These are phyloP conservation scores for Ogataea degrootiae DNA, from an alignment of 805 yeast species.

Conservation along the genomic window DNA sequence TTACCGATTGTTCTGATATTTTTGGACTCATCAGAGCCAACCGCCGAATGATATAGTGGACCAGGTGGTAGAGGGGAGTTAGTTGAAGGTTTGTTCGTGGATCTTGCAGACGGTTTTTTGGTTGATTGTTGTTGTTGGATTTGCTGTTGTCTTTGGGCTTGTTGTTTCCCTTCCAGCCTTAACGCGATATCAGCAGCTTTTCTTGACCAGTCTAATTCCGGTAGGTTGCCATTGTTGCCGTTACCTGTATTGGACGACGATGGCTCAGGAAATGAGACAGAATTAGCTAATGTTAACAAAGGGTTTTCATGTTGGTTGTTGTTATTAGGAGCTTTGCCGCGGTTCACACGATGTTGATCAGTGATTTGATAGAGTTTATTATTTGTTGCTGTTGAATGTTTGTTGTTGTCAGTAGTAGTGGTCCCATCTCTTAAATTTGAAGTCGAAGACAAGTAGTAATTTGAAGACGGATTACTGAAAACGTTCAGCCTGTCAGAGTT, in stretches of 20 bases:
- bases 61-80: too few relatives aligned
- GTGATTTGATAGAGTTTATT: background rate
- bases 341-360: too few relatives aligned
- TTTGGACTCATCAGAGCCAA: too few relatives aligned
- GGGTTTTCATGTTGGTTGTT: constrained; percentile 21
- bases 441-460: constrained; percentile 13
- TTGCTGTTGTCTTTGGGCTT: background rate
- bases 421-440: constrained; percentile 16
- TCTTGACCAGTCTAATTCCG: constrained; percentile 20
- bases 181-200: constrained; percentile 25
- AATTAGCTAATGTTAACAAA: constrained; percentile 27
- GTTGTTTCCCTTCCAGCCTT: constrained; percentile 4
- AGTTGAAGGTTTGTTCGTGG: background rate
- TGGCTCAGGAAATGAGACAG: constrained; percentile 9
- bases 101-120: background rate
- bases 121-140: background rate
- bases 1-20: too few relatives aligned
- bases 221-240: too few relatives aligned
- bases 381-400: background rate
- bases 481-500: constrained; percentile 2
- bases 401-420: background rate
- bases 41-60: too few relatives aligned
- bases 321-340: background rate
- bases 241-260: background rate
- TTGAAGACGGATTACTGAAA: background rate